Evolutionary conservation across 768 basidiomycete genomes (phyloP).

Genomic region (Tulasnella calospora): DNA sequence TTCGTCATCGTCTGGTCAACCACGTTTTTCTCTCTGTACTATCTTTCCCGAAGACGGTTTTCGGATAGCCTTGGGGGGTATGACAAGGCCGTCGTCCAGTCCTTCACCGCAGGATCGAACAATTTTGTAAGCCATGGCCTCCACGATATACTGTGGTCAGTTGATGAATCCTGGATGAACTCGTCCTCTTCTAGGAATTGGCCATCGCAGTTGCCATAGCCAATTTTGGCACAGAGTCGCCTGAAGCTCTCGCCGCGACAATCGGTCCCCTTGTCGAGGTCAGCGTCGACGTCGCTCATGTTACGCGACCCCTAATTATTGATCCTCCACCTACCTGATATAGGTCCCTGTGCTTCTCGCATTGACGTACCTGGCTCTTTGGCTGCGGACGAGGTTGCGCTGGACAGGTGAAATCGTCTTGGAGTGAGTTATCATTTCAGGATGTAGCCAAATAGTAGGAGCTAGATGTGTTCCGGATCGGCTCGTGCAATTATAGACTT

Average conservation of each 20-base stretch:
- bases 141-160: neutral
- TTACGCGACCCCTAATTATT: too few relatives aligned
- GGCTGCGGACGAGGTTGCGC: constrained; percentile 39
- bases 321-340: neutral
- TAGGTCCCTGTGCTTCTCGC: constrained; percentile 57
- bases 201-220: constrained; percentile 79
- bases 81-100: constrained; percentile 68
- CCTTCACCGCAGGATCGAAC: constrained; percentile 75
- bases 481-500: too few relatives aligned
- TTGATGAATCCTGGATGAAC: neutral
- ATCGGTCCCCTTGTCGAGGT: constrained; percentile 76
- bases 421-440: too few relatives aligned
- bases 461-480: too few relatives aligned
- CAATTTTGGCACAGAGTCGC: constrained; percentile 69
- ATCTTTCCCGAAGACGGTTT: constrained; percentile 41
- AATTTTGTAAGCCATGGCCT: constrained; percentile 54
- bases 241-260: constrained; percentile 76
- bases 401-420: constrained; percentile 37
- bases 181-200: constrained; percentile 49
- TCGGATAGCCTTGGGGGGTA: constrained; percentile 46
- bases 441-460: too few relatives aligned
- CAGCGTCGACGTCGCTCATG: neutral
- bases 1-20: constrained; percentile 71
- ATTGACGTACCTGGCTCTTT: constrained; percentile 61
- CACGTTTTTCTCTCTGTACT: constrained; percentile 57